Conservation (phyloP, 2,329 filamentous ascomycete genomes). For the Talaromyces sp. region DNA sequence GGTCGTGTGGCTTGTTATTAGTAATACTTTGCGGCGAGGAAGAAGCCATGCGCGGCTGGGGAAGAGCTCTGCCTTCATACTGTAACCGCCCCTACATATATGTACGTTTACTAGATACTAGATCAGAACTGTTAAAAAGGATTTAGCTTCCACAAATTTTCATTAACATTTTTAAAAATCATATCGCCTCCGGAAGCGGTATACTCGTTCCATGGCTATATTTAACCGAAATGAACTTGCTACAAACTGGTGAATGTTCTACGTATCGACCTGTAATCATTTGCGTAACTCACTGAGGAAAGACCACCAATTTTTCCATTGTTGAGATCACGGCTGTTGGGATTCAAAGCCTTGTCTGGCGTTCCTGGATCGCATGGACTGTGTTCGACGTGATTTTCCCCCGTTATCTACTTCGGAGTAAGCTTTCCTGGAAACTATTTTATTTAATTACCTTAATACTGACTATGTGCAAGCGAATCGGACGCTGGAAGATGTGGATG, state of each 20-base stretch:
- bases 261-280: neutral
- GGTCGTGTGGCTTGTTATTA: too few relatives aligned
- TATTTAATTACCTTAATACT: neutral
- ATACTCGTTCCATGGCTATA: constrained; percentile 29
- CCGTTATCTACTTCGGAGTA: constrained; percentile 17
- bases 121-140: too few relatives aligned
- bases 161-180: too few relatives aligned
- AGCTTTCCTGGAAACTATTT: neutral
- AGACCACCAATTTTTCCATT: constrained; percentile 9
- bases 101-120: too few relatives aligned
- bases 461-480: neutral
- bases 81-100: too few relatives aligned
- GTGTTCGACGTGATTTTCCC: constrained; percentile 15
- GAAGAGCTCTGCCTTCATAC: too few relatives aligned
- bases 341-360: constrained; percentile 18
- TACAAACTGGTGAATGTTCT: constrained; percentile 15
- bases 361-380: constrained; percentile 17
- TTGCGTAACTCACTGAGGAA: constrained; percentile 5
- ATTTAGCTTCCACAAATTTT: too few relatives aligned
- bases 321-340: constrained; percentile 15
- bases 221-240: constrained; percentile 16
- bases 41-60: too few relatives aligned
- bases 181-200: constrained; percentile 45
- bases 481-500: constrained; percentile 24
- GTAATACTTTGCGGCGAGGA: too few relatives aligned